These are phyloP conservation scores for Fraxinus albicans DNA, from an alignment of 305 asterid species.

Conservation along the genomic window DNA sequence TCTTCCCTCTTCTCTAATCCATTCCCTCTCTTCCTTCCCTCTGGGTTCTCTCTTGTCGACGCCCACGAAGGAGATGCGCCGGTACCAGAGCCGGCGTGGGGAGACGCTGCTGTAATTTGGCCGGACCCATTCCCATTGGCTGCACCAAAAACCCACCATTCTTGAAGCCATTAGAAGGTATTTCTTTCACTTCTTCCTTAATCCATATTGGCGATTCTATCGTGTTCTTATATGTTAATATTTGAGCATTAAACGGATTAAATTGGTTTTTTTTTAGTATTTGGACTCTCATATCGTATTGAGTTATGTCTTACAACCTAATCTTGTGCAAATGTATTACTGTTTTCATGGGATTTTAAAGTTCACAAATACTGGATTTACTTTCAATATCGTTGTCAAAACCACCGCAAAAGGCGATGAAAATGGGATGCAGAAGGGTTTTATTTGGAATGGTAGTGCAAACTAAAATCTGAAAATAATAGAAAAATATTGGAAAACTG, in stretches of 20 bases:
- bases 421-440: no score
- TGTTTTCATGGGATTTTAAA: not conserved
- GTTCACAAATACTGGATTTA: not conserved
- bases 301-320: not conserved
- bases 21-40: no score
- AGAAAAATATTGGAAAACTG: no score
- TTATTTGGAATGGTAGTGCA: no score
- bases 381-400: not conserved
- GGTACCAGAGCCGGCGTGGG: no score
- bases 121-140: slow-evolving; percentile 61
- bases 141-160: slow-evolving; percentile 47
- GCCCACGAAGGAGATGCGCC: no score
- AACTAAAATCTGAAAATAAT: no score
- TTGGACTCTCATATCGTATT: not conserved
- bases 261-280: not conserved
- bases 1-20: no score
- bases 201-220: not conserved
- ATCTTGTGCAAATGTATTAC: not conserved
- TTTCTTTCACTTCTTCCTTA: not conserved
- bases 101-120: no score
- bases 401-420: not conserved
- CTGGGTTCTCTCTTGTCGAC: no score
- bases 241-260: not conserved
- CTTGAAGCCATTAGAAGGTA: slow-evolving; percentile 82
- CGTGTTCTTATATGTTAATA: not conserved